These are phyloP conservation scores for Iberis pinnata DNA, from an alignment of 345 rosid genomes.

Conservation along the genomic window DNA sequence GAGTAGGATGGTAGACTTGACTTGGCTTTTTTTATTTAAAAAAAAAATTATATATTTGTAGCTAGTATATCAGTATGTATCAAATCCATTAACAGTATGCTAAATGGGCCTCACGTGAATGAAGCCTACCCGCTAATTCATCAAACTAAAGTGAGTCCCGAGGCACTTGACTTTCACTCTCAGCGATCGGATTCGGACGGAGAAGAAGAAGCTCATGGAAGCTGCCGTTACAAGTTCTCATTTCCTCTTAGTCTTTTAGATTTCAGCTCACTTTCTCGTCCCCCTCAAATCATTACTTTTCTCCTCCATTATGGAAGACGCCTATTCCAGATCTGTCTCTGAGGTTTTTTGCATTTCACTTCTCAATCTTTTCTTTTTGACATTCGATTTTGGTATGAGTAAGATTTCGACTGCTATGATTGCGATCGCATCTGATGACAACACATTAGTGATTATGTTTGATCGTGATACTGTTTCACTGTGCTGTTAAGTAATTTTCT, in stretches of 20 bases:
- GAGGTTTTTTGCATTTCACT: slow-evolving; percentile 52
- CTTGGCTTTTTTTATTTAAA: too few species aligned
- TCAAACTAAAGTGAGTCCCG: slow-evolving; percentile 13
- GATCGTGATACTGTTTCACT: neutral
- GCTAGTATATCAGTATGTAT: too few species aligned
- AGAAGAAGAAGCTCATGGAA: slow-evolving; percentile 28
- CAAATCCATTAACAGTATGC: too few species aligned
- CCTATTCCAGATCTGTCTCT: slow-evolving; percentile 82
- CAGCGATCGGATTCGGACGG: slow-evolving; percentile 25
- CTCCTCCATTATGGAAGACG: slow-evolving; percentile 68
- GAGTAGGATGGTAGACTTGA: too few species aligned
- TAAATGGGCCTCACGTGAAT: slow-evolving; percentile 25
- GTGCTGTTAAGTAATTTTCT: slow-evolving; percentile 2
- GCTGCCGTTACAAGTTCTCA: slow-evolving; percentile 25
- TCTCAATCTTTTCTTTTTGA: neutral
- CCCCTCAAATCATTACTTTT: neutral
- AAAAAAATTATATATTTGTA: too few species aligned
- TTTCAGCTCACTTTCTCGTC: slow-evolving; percentile 21
- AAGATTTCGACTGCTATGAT: neutral
- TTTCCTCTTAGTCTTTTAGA: slow-evolving; percentile 19
- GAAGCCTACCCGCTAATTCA: slow-evolving; percentile 24
- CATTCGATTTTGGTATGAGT: neutral
- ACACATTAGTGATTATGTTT: neutral
- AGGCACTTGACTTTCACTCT: slow-evolving; percentile 26
- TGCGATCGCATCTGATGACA: slow-evolving; percentile 2